phyloP scores from a whole-genome alignment of 805 yeast species.

The Pichia eremophila region DNA sequence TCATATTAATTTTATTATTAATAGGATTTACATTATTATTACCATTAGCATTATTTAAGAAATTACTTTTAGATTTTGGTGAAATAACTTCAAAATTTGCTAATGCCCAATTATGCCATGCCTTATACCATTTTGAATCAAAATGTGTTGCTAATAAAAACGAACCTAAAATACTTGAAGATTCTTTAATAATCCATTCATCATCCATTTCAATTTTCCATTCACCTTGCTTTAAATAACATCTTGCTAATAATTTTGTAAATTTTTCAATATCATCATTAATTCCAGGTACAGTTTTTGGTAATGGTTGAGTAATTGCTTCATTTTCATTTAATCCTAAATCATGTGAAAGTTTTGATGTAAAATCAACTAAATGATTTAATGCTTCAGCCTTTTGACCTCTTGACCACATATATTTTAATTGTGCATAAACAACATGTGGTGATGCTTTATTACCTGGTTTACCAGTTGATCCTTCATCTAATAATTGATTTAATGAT shows the following conservation, averaged over 20 bases:
- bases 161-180: constrained; percentile 80
- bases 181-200: constrained; percentile 68
- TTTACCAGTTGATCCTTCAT: constrained; percentile 40
- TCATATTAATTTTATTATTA: constrained; percentile 28
- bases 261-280: constrained; percentile 73
- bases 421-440: constrained; percentile 92
- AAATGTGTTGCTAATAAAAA: constrained; percentile 91
- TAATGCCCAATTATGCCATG: constrained; percentile 99
- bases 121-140: constrained; percentile 90
- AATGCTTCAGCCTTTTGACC: constrained; percentile 85
- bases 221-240: constrained; percentile 95
- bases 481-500: constrained; percentile 70
- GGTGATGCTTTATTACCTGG: constrained; percentile 76
- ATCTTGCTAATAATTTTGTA: constrained; percentile 79
- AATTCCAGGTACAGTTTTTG: constrained; percentile 61
- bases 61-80: constrained; percentile 27
- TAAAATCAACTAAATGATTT: constrained; percentile 76
- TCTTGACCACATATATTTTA: constrained; percentile 95
- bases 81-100: constrained; percentile 95
- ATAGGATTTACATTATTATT: neutral
- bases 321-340: constrained; percentile 81
- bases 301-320: constrained; percentile 76
- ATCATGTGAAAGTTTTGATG: constrained; percentile 83
- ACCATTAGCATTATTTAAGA: neutral
- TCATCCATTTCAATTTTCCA: constrained; percentile 84